Evolutionary conservation across 1,284 basidiomycete species (phyloP).

Genomic region (Microbotryum intermedium): DNA sequence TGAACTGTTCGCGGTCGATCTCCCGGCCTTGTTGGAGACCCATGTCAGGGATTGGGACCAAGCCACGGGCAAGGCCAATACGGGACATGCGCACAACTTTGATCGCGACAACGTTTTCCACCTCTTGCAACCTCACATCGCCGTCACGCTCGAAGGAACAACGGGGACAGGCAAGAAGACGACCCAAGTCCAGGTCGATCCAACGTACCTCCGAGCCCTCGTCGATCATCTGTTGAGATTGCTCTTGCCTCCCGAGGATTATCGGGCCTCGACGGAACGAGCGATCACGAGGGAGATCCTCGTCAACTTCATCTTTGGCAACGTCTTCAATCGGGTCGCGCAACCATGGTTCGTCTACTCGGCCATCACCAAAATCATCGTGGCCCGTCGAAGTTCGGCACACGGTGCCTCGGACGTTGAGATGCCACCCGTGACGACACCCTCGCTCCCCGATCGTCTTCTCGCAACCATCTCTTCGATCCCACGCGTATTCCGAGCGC

Average conservation of each 20-base stretch:
- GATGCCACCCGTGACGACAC: background rate
- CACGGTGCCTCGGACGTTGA: constrained; percentile 7
- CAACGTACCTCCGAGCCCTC: constrained; percentile 66
- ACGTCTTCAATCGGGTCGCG: constrained; percentile 56
- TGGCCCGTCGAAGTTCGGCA: constrained; percentile 33
- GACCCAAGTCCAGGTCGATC: constrained; percentile 44
- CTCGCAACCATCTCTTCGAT: constrained; percentile 31
- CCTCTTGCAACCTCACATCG: constrained; percentile 67
- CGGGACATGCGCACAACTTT: constrained; percentile 51
- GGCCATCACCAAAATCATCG: constrained; percentile 54
- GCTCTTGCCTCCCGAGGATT: constrained; percentile 61
- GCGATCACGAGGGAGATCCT: constrained; percentile 66
- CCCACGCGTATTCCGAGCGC: background rate
- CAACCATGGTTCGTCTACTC: constrained; percentile 76
- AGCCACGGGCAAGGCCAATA: constrained; percentile 52
- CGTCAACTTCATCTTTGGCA: constrained; percentile 58
- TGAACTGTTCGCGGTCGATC: constrained; percentile 51
- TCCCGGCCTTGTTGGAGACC: constrained; percentile 57
- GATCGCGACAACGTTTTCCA: constrained; percentile 55
- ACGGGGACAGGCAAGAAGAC: background rate
- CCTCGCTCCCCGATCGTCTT: constrained; percentile 11
- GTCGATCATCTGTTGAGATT: constrained; percentile 59
- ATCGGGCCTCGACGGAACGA: constrained; percentile 59
- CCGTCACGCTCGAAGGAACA: constrained; percentile 50
- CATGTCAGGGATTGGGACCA: constrained; percentile 65